phyloP scores from a whole-genome alignment of 371 early-diverging fungal species.

The Funneliformis caledonium region DNA sequence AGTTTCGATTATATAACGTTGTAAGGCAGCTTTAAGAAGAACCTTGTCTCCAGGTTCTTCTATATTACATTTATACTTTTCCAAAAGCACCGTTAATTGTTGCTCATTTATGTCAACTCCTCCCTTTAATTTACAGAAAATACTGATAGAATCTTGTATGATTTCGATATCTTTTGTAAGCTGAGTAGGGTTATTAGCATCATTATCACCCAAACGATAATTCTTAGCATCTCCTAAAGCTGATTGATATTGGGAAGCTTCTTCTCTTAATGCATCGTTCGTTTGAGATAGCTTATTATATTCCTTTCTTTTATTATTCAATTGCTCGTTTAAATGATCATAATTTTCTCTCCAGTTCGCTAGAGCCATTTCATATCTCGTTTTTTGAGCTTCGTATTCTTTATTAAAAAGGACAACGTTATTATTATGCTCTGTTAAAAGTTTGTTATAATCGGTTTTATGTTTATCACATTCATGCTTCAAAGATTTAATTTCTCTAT shows the following conservation, averaged over 20 bases:
- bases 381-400: background rate
- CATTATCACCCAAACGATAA: slow-evolving; percentile 27
- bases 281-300: background rate
- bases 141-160: slow-evolving; percentile 20
- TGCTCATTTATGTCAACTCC: background rate
- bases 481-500: no score
- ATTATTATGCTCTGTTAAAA: background rate
- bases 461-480: no score
- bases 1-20: background rate
- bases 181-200: slow-evolving; percentile 21
- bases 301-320: background rate
- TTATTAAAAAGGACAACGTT: background rate
- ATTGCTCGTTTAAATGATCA: background rate
- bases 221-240: slow-evolving; percentile 30
- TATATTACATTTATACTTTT: background rate
- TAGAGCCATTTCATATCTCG: background rate
- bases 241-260: slow-evolving; percentile 35
- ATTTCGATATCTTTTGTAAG: slow-evolving; percentile 18
- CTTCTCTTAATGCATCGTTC: slow-evolving; percentile 16
- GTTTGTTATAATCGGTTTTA: no score
- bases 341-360: background rate
- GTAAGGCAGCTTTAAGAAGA: slow-evolving; percentile 21
- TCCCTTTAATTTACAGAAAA: slow-evolving; percentile 8
- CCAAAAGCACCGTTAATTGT: background rate
- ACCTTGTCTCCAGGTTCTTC: background rate